Conservation (phyloP, 495 filamentous ascomycete species). For the Chaetomium fimeti region DNA sequence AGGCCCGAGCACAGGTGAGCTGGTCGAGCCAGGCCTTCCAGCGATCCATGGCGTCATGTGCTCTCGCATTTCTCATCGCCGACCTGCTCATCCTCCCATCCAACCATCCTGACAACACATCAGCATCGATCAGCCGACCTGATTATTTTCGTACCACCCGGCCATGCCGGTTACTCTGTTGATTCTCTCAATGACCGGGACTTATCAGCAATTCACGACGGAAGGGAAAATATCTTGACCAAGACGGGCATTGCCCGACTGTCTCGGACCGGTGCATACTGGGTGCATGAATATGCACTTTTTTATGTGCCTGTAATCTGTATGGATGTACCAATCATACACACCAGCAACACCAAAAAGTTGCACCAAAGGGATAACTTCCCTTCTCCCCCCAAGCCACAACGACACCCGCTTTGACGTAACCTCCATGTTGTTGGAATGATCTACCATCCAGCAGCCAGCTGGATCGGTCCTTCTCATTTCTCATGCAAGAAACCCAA, state of each 20-base stretch:
- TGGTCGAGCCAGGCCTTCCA: background rate
- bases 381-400: background rate
- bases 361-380: background rate
- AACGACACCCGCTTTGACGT: constrained; percentile 8
- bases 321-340: background rate
- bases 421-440: no score
- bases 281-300: no score
- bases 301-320: no score
- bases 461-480: constrained; percentile 7
- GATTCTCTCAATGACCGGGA: no score
- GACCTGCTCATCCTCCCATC: background rate
- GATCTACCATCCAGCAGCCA: background rate
- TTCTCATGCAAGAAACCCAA: background rate
- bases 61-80: background rate
- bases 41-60: constrained; percentile 8
- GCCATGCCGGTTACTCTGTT: no score
- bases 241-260: constrained; percentile 12
- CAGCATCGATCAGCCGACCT: constrained; percentile 1
- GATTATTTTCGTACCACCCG: background rate
- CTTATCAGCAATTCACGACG: background rate
- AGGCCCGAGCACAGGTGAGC: no score
- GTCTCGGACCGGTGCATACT: constrained; percentile 4
- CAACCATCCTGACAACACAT: background rate
- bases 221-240: background rate
- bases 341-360: background rate